Evolutionary conservation across 257 asterid genomes (phyloP).

Genomic region (Solanum virginianum): DNA sequence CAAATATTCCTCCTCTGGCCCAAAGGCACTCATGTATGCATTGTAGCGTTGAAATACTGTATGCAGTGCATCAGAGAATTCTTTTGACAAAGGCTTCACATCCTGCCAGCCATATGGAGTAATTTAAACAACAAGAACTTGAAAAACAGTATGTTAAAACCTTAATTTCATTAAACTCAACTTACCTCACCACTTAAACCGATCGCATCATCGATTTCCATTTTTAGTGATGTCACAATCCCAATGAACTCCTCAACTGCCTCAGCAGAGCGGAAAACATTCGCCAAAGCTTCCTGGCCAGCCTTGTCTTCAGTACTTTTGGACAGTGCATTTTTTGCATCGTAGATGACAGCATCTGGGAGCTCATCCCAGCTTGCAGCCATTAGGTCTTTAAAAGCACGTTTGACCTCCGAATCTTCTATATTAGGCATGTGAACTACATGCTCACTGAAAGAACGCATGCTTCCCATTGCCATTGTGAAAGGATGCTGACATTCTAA

Average conservation of each 20-base stretch:
- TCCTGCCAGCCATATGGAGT: slow-evolving; percentile 33
- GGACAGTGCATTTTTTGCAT: slow-evolving; percentile 52
- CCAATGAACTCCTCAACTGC: slow-evolving; percentile 90
- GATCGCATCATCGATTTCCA: slow-evolving; percentile 81
- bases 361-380: slow-evolving; percentile 76
- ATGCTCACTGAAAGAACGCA: slow-evolving; percentile 61
- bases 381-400: slow-evolving; percentile 79
- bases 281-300: slow-evolving; percentile 61
- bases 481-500: slow-evolving; percentile 36
- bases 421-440: slow-evolving; percentile 49
- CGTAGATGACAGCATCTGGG: slow-evolving; percentile 47
- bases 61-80: slow-evolving; percentile 47
- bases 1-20: slow-evolving; percentile 73
- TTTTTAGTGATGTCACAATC: slow-evolving; percentile 58
- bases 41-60: slow-evolving; percentile 57
- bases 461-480: slow-evolving; percentile 33
- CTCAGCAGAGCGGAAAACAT: slow-evolving; percentile 79
- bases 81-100: slow-evolving; percentile 77
- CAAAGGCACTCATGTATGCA: slow-evolving; percentile 69
- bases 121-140: slow-evolving; percentile 3
- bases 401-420: slow-evolving; percentile 51
- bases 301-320: slow-evolving; percentile 67
- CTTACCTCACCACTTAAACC: slow-evolving; percentile 90
- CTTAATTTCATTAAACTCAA: background rate
- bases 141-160: background rate